phyloP scores from a whole-genome alignment of 306 rosid genomes.

The Inga laurina region DNA sequence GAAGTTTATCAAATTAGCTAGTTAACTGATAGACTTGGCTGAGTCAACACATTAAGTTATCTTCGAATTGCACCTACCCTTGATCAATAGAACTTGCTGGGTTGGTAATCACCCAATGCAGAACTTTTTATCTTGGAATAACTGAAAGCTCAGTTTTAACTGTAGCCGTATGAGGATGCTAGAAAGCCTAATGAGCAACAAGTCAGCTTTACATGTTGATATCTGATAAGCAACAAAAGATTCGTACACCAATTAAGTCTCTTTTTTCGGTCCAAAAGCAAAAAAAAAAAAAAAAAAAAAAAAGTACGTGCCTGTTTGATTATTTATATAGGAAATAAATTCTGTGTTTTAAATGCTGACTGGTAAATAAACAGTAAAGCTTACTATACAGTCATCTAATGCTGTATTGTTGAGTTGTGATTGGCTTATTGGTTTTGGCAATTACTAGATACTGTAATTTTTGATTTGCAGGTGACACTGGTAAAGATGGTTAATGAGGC shows the following conservation, averaged over 20 bases:
- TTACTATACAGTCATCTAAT: background rate
- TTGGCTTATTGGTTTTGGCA: slow-evolving; percentile 12
- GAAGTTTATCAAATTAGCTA: background rate
- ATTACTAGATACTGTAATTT: slow-evolving; percentile 16
- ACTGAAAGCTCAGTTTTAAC: background rate
- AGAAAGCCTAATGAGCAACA: background rate
- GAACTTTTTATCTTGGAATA: background rate
- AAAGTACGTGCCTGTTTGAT: background rate
- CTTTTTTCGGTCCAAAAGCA: background rate
- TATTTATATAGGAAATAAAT: background rate
- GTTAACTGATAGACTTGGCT: background rate
- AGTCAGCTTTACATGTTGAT: background rate
- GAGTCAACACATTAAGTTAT: background rate
- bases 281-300: background rate
- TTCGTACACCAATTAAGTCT: background rate
- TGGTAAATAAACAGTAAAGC: background rate
- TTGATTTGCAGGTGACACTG: slow-evolving; percentile 62
- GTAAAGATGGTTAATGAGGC: slow-evolving; percentile 89
- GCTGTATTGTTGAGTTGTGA: background rate
- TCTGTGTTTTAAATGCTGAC: background rate
- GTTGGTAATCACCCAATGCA: background rate
- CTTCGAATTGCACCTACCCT: background rate
- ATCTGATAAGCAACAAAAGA: background rate
- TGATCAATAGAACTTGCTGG: background rate
- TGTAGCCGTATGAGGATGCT: background rate